These are phyloP conservation scores for Agaricales sp. DNA, from an alignment of 1,284 basidiomycete species.

Conservation along the genomic window DNA sequence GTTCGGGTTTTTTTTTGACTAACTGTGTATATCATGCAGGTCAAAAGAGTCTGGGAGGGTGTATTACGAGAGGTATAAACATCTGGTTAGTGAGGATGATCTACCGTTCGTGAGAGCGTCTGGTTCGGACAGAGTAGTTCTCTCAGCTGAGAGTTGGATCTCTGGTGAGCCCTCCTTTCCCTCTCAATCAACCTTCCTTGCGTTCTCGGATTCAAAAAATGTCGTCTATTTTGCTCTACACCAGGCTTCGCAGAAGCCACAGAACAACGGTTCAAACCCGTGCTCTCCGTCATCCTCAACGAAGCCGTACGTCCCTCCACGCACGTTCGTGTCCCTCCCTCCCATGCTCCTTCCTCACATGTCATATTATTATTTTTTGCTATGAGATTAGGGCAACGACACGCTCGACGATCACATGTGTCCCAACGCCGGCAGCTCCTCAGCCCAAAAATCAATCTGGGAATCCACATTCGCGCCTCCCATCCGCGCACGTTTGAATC, in stretches of 20 bases:
- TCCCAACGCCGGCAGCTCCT: constrained; percentile 39
- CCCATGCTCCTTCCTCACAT: constrained; percentile 7
- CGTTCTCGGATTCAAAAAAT: too few relatives aligned
- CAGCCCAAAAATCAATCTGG: constrained; percentile 39
- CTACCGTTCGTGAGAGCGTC: constrained; percentile 63
- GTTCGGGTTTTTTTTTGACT: background rate
- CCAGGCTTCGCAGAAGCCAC: constrained; percentile 45
- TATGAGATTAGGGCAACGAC: constrained; percentile 63
- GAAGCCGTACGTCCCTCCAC: constrained; percentile 28
- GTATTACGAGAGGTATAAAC: constrained; percentile 40
- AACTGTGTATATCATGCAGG: constrained; percentile 21
- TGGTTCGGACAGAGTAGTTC: constrained; percentile 48
- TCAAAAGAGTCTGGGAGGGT: constrained; percentile 37
- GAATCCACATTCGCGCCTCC: constrained; percentile 41
- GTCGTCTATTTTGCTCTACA: background rate
- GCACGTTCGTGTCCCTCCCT: constrained; percentile 3
- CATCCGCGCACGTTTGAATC: constrained; percentile 41
- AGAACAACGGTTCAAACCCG: constrained; percentile 26
- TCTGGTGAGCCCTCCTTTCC: constrained; percentile 29
- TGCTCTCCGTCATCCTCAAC: constrained; percentile 41
- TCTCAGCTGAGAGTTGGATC: constrained; percentile 65
- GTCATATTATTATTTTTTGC: background rate
- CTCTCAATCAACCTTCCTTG: constrained; percentile 1
- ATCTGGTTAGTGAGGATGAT: constrained; percentile 31
- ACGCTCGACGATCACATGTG: constrained; percentile 69